Evolutionary conservation across 2,329 filamentous ascomycete species (phyloP).

Genomic region (Aspergillus uvarum): DNA sequence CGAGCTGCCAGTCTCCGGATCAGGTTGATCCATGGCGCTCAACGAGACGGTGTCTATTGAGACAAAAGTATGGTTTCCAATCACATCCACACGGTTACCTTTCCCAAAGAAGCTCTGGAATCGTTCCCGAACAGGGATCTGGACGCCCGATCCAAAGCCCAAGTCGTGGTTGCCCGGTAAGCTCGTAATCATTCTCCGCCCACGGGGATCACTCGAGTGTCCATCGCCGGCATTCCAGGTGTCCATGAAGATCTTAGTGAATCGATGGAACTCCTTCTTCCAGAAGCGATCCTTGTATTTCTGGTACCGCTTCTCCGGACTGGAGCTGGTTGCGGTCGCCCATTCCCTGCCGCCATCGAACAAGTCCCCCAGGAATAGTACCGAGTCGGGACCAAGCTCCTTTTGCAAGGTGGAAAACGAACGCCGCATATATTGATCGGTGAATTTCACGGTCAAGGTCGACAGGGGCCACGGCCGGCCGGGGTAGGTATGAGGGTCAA

Average conservation of each 20-base stretch:
- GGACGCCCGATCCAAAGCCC: constrained; percentile 83
- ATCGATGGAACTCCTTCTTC: constrained; percentile 81
- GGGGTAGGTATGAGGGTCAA: constrained; percentile 93
- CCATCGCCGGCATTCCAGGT: constrained; percentile 62
- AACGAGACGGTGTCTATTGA: constrained; percentile 86
- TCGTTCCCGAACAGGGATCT: constrained; percentile 73
- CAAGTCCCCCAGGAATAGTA: constrained; percentile 89
- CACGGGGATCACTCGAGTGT: constrained; percentile 59
- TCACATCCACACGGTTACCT: constrained; percentile 83
- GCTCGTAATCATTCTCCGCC: constrained; percentile 77
- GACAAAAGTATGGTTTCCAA: constrained; percentile 94
- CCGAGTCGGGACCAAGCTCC: constrained; percentile 75
- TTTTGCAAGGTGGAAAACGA: constrained; percentile 77
- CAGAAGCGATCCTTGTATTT: constrained; percentile 81
- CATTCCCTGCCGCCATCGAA: constrained; percentile 97
- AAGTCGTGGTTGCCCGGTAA: constrained; percentile 94
- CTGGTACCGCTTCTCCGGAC: constrained; percentile 67
- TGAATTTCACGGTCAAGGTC: constrained; percentile 66
- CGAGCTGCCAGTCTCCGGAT: constrained; percentile 48
- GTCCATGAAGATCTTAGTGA: constrained; percentile 79
- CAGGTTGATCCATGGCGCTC: constrained; percentile 66
- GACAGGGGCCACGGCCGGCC: constrained; percentile 75
- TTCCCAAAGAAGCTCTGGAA: constrained; percentile 90
- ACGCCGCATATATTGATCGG: constrained; percentile 85
- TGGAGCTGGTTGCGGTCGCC: constrained; percentile 65